A percentile compares a stretch with the other conserved stretches of the same genome.
These are phyloP conservation scores for Rhizopus delemar DNA, from an alignment of 371 early-diverging fungal genomes.

Conservation along the genomic window DNA sequence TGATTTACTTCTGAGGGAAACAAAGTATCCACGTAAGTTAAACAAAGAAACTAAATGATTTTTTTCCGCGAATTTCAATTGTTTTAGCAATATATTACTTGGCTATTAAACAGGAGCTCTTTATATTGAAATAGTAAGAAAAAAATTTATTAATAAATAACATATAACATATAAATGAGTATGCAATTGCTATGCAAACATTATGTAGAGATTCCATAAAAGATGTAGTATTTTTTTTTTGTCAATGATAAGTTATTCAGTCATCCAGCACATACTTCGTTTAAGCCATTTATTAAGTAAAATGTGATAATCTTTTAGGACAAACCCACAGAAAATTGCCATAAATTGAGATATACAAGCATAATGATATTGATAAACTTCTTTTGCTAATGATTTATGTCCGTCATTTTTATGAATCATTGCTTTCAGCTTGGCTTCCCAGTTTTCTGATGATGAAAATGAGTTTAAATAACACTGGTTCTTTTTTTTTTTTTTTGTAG, in stretches of 20 bases:
- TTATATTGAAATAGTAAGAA: too few species aligned
- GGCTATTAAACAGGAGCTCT: too few species aligned
- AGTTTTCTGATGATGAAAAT: conserved; percentile 22
- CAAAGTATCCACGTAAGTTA: too few species aligned
- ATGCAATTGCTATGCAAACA: too few species aligned
- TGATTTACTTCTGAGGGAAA: too few species aligned
- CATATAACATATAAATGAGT: too few species aligned
- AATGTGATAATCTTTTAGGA: conserved; percentile 39
- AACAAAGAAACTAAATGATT: too few species aligned
- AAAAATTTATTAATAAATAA: too few species aligned
- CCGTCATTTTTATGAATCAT: background rate
- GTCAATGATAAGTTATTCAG: conserved; percentile 13
- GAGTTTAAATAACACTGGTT: background rate
- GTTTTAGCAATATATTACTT: too few species aligned
- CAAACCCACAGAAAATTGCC: conserved; percentile 35
- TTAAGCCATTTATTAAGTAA: conserved; percentile 46
- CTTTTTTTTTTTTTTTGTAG: background rate
- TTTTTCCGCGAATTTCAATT: too few species aligned
- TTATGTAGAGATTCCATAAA: too few species aligned
- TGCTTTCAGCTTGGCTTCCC: conserved; percentile 12
- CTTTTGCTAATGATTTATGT: background rate
- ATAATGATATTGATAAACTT: conserved; percentile 1
- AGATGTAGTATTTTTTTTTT: too few species aligned
- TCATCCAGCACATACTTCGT: conserved; percentile 31
- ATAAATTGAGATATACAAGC: conserved; percentile 24